Conservation (phyloP, 768 basidiomycete genomes). For the Lactifluus pinguis region DNA sequence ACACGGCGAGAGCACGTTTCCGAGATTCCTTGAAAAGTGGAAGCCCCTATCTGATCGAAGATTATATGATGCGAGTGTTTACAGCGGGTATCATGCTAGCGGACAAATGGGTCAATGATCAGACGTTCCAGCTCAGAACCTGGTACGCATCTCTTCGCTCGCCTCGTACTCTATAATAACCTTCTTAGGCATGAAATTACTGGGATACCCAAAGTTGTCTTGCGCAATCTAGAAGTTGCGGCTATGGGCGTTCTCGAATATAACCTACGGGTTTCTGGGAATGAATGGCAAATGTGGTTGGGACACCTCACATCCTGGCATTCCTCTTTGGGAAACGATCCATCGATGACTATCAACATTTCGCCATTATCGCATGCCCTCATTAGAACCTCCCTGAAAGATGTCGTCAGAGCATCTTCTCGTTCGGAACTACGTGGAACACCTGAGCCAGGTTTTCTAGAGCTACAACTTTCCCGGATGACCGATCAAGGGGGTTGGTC, state of each 20-base stretch:
- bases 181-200: slow-evolving; percentile 13
- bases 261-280: slow-evolving; percentile 12
- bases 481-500: neutral
- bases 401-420: slow-evolving; percentile 12
- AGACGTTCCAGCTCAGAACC: slow-evolving; percentile 23
- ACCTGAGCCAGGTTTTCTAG: slow-evolving; percentile 11
- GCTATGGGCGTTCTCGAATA: slow-evolving; percentile 18
- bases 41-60: slow-evolving; percentile 24
- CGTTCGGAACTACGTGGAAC: slow-evolving; percentile 4
- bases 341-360: slow-evolving; percentile 4
- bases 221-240: slow-evolving; percentile 15
- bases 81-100: slow-evolving; percentile 29
- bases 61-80: slow-evolving; percentile 30
- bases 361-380: slow-evolving; percentile 11
- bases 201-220: slow-evolving; percentile 8
- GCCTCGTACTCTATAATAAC: neutral
- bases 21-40: slow-evolving; percentile 26
- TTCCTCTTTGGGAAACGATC: slow-evolving; percentile 10
- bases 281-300: slow-evolving; percentile 18
- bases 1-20: slow-evolving; percentile 21
- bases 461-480: slow-evolving; percentile 10
- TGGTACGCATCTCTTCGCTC: slow-evolving; percentile 22
- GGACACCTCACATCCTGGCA: slow-evolving; percentile 18
- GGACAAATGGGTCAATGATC: slow-evolving; percentile 29
- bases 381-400: slow-evolving; percentile 13